Evolutionary conservation across 1,284 basidiomycete genomes (phyloP), one percentile per base, ranked within the genome.

Genomic region (Ceratobasidium sp.): DNA sequence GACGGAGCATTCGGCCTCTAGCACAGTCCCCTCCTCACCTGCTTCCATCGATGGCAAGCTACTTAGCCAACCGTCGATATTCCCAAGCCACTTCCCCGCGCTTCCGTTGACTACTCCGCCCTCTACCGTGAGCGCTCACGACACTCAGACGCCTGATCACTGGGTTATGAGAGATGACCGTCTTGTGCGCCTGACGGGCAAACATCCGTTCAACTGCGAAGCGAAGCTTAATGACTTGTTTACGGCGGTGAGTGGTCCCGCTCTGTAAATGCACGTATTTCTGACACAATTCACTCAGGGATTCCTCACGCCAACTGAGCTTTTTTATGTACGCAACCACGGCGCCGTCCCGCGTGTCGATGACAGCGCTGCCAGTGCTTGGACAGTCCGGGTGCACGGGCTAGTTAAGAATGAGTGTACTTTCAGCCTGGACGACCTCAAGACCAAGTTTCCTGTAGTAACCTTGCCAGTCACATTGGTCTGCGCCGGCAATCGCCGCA

Each of bases 281-380:
- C 52, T 57, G 31, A 40, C 13, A 15, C 29, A 12, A 31, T 29
- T 6, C 10, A 49, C 34, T 3, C 38, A 82, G 76, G 86, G 88
- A 20, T 90, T 90, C 75, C 74, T 90, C 54, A 90, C 88, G 0
- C 85, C 88, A 0, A 81, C 82, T 43, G 81, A 84, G 70, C 80
- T 90, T n/a, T 86, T 87, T 77, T 89, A 84, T 74, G 87, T 89
- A 20, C 83, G 88, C 22, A 87, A 86, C 72, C 88, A 90, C 73
- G 88, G 88, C 17, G 83, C 86, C 1, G 87, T 87, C 1, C 88
- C 88, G 0, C 75, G 77, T 20, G 79, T 88, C 22, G 78, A 80
- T 22, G 76, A 76, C 3, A 76, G 80, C 8, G 75, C 77, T 22
- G 78, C 80, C 4, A 73, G 74, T 2, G 74, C 79, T 17, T 89